Evolutionary conservation across 345 rosid species (phyloP), one percentile per base, ranked within the genome.

Genomic region (Bruguiera sexangula): DNA sequence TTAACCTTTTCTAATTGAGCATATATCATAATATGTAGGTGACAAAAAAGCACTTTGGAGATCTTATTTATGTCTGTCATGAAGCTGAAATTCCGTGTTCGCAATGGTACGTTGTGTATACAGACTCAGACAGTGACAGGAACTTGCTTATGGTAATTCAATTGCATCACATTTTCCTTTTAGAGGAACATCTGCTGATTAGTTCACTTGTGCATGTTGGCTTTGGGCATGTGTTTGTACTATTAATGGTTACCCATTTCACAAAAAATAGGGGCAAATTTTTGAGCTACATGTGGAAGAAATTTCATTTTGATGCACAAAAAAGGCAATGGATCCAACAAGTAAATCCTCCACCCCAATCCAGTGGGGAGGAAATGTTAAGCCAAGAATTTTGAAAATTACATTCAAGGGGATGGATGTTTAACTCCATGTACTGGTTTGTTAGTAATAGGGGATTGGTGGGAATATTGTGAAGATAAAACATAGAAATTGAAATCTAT

Each of bases 1-100:
- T n/a, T 29, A 21, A 60, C 20, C 46, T 0, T 19, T 20, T 15
- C 36, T 62, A 53, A 51, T 19, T n/a, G 54, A 34, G 60, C 31
- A 55, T 22, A 50, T 65, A 24, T 43, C 50, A 58, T 51, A 43
- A 16, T 29, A 36, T 63, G 73, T 72, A 92, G 99, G 86, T 88
- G 26, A 63, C 76, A 13, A 68, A 75, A 72, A 90, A 86, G 78
- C 91, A 88, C 80, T 95, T 95, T 80, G 79, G 83, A 72, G 92
- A 90, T 83, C 96, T 92, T 69, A 79, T 76, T 4, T 87, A 65
- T 79, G 77, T 88, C 63, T 82, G 58, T 73, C 62, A 61, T 34
- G 69, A 63, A 65, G 81, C 78, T 58, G 85, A 80, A 75, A 76
- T 67, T 32, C 76, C 85, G 0, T 22, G 19, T 71, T 77, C 83